A percentile compares a stretch with the other conserved stretches of the same genome.
These are phyloP conservation scores for Quercus parvula DNA, from an alignment of 306 rosid genomes.

Conservation along the genomic window DNA sequence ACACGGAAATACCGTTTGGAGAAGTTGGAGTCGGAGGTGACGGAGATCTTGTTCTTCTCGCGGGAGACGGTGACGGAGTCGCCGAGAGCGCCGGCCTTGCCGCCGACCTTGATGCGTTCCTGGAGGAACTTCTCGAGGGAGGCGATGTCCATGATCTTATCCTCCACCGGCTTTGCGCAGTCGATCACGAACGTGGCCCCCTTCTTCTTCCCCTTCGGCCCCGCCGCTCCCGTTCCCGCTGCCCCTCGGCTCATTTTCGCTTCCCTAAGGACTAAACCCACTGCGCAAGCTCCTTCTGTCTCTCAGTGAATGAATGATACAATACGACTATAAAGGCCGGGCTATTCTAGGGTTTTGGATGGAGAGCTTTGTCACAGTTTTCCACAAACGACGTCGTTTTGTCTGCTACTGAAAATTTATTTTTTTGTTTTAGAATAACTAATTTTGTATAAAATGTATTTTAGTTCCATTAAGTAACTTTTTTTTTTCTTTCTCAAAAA, in stretches of 20 bases:
- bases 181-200: slow-evolving; percentile 76
- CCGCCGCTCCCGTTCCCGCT: slow-evolving; percentile 27
- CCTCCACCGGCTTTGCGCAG: slow-evolving; percentile 91
- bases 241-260: slow-evolving; percentile 79
- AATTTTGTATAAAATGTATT: too few species aligned
- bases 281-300: too few species aligned
- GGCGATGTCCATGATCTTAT: slow-evolving; percentile 97
- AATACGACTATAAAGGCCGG: too few species aligned
- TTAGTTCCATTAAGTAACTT: too few species aligned
- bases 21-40: slow-evolving; percentile 59
- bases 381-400: too few species aligned
- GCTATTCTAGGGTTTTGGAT: too few species aligned
- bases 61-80: slow-evolving; percentile 56
- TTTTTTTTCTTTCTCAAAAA: too few species aligned
- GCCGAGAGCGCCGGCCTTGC: slow-evolving; percentile 82
- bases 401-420: too few species aligned
- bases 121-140: slow-evolving; percentile 92
- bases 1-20: slow-evolving; percentile 51
- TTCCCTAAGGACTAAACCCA: too few species aligned
- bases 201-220: slow-evolving; percentile 95
- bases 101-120: slow-evolving; percentile 93
- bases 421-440: too few species aligned
- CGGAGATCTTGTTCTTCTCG: slow-evolving; percentile 68
- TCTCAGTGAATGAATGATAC: too few species aligned
- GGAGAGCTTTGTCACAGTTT: too few species aligned